Conservation (phyloP, 306 rosid genomes). For the Quercus aquifolioides region DNA sequence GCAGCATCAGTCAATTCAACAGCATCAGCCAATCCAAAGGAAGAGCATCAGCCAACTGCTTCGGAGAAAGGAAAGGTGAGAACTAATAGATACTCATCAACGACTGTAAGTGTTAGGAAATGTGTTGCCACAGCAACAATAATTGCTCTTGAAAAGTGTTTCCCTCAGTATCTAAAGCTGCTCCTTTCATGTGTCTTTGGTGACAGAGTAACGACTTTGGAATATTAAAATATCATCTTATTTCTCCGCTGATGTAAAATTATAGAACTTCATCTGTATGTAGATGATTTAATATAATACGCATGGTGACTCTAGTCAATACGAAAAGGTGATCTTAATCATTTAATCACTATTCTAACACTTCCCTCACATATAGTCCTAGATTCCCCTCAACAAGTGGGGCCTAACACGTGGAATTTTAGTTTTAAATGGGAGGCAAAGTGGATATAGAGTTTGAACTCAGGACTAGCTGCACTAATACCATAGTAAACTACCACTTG, state of each 20-base stretch:
- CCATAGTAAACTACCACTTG: too few relatives aligned
- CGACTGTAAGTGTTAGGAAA: neutral
- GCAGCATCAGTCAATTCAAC: slow-evolving; percentile 4
- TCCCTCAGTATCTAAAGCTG: neutral
- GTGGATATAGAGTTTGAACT: too few relatives aligned
- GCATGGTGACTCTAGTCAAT: too few relatives aligned
- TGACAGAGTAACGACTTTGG: neutral
- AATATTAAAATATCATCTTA: neutral
- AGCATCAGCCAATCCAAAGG: too few relatives aligned
- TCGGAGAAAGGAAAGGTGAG: slow-evolving; percentile 54
- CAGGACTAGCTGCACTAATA: too few relatives aligned
- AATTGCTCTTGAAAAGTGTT: neutral
- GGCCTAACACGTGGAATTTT: too few relatives aligned
- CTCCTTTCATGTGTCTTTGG: neutral
- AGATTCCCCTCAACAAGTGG: too few relatives aligned
- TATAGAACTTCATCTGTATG: neutral
- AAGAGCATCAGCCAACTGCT: slow-evolving; percentile 15
- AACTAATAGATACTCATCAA: slow-evolving; percentile 9
- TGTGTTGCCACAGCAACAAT: neutral
- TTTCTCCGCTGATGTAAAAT: neutral
- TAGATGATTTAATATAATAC: neutral
- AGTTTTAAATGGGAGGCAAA: too few relatives aligned
- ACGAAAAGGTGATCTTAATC: too few relatives aligned
- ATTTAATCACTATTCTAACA: too few relatives aligned
- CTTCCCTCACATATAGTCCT: too few relatives aligned